phyloP scores from a whole-genome alignment of 768 basidiomycete species.

The Hebeloma cylindrosporum region DNA sequence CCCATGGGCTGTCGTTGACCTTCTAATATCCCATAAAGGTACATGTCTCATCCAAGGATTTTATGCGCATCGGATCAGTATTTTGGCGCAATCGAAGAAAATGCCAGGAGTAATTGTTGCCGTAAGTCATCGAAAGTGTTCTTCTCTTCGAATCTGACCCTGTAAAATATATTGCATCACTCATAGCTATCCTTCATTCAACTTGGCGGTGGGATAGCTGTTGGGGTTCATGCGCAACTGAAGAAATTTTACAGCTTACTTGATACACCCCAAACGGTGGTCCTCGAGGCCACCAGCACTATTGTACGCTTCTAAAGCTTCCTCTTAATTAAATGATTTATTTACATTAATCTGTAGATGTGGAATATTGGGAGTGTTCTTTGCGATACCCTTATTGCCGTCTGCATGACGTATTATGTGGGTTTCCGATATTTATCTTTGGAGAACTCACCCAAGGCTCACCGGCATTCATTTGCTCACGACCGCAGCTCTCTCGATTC shows the following conservation, averaged over 20 bases:
- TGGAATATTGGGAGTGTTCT: slow-evolving; percentile 15
- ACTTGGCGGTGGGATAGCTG: slow-evolving; percentile 16
- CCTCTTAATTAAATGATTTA: no score
- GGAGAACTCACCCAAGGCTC: background rate
- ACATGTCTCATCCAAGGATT: slow-evolving; percentile 15
- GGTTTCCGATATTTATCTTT: background rate
- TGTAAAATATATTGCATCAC: background rate
- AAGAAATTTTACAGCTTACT: slow-evolving; percentile 9
- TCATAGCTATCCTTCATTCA: background rate
- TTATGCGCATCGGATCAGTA: slow-evolving; percentile 15
- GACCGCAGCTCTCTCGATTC: slow-evolving; percentile 3
- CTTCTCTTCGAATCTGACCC: background rate
- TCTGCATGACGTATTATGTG: slow-evolving; percentile 16
- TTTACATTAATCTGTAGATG: no score
- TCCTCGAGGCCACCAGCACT: no score
- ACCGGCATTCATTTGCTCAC: background rate
- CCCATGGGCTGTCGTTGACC: background rate
- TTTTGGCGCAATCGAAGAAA: slow-evolving; percentile 6
- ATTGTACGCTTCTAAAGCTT: no score
- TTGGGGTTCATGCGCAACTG: slow-evolving; percentile 13
- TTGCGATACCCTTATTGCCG: slow-evolving; percentile 17
- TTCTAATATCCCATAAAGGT: slow-evolving; percentile 1
- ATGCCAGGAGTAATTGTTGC: slow-evolving; percentile 4
- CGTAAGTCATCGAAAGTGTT: no score
- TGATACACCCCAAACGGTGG: slow-evolving; percentile 5